Evolutionary conservation across 208 protist genomes (phyloP).

Genomic region (Leishmania arabica): DNA sequence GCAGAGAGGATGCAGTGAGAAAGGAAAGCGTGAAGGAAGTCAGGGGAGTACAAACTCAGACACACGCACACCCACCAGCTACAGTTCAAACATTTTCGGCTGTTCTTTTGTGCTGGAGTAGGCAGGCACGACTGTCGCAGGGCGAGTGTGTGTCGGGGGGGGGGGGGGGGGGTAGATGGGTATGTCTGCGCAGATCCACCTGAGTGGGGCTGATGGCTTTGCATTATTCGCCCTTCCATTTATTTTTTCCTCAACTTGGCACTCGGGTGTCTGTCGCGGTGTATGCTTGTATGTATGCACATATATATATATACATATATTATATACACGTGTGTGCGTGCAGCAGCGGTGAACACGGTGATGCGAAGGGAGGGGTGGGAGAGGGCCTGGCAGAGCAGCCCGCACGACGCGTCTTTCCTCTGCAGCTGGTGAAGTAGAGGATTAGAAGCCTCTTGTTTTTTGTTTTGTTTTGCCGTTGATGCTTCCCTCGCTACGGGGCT

Average conservation of each 20-base stretch:
- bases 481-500: not conserved
- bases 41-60: not conserved
- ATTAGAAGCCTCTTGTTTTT: not conserved
- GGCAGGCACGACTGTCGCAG: not conserved
- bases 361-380: not conserved
- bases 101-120: not conserved
- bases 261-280: not conserved
- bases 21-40: not conserved
- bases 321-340: not conserved
- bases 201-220: not conserved
- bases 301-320: slow-evolving; percentile 20
- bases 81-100: not conserved
- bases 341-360: not conserved
- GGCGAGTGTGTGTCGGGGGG: not conserved
- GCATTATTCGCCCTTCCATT: not conserved
- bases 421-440: not conserved
- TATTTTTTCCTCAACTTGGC: not conserved
- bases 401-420: not conserved
- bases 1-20: not conserved
- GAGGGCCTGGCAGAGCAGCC: not conserved
- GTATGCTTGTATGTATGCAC: not conserved
- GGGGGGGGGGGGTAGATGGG: not conserved
- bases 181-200: slow-evolving; percentile 6
- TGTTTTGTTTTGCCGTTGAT: not conserved
- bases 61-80: not conserved